Evolutionary conservation across 2,329 filamentous ascomycete genomes (phyloP).

Genomic region (Chaetomium strumarium): DNA sequence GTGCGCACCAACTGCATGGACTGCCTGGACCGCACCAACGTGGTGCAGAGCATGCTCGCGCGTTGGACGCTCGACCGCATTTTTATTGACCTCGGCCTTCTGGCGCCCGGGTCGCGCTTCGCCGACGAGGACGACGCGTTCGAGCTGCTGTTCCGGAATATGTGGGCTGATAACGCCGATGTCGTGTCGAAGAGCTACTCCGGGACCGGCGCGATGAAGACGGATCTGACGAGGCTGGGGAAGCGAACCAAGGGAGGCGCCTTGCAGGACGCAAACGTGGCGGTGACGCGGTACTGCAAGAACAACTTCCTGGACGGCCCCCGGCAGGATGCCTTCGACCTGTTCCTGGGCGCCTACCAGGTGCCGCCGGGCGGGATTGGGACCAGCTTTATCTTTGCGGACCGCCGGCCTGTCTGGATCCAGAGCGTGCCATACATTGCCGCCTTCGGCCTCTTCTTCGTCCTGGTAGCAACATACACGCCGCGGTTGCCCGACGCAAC

Average conservation of each 20-base stretch:
- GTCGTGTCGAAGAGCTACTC: constrained; percentile 90
- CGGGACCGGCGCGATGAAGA: constrained; percentile 95
- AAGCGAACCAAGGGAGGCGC: constrained; percentile 79
- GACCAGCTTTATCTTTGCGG: constrained; percentile 69
- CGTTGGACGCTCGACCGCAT: constrained; percentile 85
- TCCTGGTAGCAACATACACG: constrained; percentile 69
- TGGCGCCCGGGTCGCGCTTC: constrained; percentile 70
- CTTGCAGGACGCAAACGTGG: constrained; percentile 81
- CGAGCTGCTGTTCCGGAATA: constrained; percentile 87
- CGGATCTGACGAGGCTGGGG: constrained; percentile 92
- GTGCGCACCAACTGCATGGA: constrained; percentile 99
- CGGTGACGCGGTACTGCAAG: constrained; percentile 77
- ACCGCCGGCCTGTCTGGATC: constrained; percentile 77
- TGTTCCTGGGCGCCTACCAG: constrained; percentile 84
- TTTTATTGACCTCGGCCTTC: constrained; percentile 75
- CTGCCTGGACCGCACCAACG: constrained; percentile 94
- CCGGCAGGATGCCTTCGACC: constrained; percentile 88
- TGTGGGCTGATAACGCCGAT: constrained; percentile 98
- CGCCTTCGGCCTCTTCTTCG: constrained; percentile 77
- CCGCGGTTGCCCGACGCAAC: constrained; percentile 64
- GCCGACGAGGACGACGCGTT: constrained; percentile 72
- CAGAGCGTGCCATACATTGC: constrained; percentile 92
- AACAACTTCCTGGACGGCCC: constrained; percentile 97
- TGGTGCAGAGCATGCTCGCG: constrained; percentile 95
- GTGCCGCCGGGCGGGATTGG: constrained; percentile 67